A percentile compares a stretch with the other conserved stretches of the same genome.
Evolutionary conservation across 306 rosid species (phyloP).

Genomic region (Oxytropis ochrocephala): DNA sequence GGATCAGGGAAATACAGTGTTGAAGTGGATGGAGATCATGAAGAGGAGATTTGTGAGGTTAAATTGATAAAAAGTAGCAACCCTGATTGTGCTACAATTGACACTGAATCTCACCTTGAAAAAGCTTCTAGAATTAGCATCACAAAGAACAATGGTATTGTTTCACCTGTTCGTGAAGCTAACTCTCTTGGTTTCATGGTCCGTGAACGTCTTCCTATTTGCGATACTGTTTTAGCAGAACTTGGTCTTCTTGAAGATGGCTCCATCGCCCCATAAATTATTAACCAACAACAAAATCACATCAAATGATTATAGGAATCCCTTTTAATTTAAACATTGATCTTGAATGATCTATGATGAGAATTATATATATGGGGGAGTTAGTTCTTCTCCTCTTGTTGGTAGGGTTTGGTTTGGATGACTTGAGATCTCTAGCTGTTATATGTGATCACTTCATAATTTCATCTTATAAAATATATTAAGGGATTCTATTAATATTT

Average conservation of each 20-base stretch:
- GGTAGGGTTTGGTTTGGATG: neutral
- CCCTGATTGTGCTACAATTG: constrained; percentile 27
- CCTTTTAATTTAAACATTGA: neutral
- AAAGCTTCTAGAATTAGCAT: constrained; percentile 38
- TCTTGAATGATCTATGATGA: neutral
- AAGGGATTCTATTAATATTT: neutral
- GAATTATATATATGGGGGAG: neutral
- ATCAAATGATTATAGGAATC: neutral
- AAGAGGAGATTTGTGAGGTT: constrained; percentile 50
- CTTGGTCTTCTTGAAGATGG: constrained; percentile 28
- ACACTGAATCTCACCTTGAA: neutral
- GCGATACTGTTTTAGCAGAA: constrained; percentile 32
- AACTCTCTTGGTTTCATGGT: constrained; percentile 56
- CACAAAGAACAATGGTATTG: constrained; percentile 43
- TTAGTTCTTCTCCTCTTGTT: neutral
- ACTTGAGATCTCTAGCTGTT: neutral
- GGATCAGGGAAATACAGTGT: constrained; percentile 26
- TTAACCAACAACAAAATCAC: too few relatives aligned
- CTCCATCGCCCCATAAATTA: neutral
- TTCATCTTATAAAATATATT: too few relatives aligned
- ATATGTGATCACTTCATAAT: too few relatives aligned
- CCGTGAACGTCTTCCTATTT: constrained; percentile 24
- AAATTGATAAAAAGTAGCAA: constrained; percentile 29
- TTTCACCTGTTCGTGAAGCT: constrained; percentile 25
- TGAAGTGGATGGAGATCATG: constrained; percentile 51